Conservation (phyloP, 805 yeast species). For the Ogataea nitratoaversa region DNA sequence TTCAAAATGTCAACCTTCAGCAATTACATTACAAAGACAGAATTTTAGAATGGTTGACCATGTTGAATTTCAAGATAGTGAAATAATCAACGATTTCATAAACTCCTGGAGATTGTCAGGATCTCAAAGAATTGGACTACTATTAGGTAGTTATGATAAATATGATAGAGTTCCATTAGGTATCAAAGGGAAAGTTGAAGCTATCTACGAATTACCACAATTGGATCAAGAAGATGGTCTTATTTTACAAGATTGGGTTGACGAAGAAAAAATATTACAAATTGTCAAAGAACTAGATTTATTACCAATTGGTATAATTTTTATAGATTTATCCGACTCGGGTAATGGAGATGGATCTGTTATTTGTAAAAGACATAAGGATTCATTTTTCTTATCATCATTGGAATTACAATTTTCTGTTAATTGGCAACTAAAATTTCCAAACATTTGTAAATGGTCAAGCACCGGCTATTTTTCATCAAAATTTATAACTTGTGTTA, state of each 20-base stretch:
- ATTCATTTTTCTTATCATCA: constrained; percentile 86
- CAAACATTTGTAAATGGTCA: constrained; percentile 61
- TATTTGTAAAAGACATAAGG: constrained; percentile 86
- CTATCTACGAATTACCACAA: constrained; percentile 92
- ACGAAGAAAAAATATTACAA: constrained; percentile 47
- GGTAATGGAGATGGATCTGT: constrained; percentile 88
- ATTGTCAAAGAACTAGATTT: constrained; percentile 61
- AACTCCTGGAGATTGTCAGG: constrained; percentile 92
- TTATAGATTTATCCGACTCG: constrained; percentile 85
- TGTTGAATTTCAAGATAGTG: constrained; percentile 79
- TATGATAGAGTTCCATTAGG: constrained; percentile 89
- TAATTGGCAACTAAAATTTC: constrained; percentile 60
- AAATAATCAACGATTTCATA: constrained; percentile 74
- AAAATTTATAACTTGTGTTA: constrained; percentile 88
- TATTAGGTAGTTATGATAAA: constrained; percentile 76
- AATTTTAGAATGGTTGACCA: constrained; percentile 95
- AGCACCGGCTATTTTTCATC: constrained; percentile 70
- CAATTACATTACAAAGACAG: constrained; percentile 88
- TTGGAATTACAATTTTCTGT: constrained; percentile 84
- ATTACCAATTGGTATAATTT: constrained; percentile 73
- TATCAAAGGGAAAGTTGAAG: constrained; percentile 88
- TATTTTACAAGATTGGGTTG: constrained; percentile 51
- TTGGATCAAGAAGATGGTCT: constrained; percentile 82
- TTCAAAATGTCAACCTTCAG: constrained; percentile 94
- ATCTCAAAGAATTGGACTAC: constrained; percentile 76